Evolutionary conservation across 495 filamentous ascomycete genomes (phyloP).

Genomic region (Chaetomium cochliodes): DNA sequence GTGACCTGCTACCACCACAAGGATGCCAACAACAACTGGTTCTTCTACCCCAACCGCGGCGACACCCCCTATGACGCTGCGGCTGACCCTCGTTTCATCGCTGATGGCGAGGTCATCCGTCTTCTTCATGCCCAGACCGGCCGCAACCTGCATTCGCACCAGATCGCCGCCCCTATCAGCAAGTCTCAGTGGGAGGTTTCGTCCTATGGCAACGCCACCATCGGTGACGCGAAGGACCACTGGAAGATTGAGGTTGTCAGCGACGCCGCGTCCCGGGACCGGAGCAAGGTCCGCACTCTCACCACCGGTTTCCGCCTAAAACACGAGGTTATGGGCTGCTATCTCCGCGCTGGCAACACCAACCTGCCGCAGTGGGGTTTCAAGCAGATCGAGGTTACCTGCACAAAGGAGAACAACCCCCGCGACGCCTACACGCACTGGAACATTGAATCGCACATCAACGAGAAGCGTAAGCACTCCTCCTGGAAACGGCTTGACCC

Average conservation of each 20-base stretch:
- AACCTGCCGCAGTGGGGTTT: constrained; percentile 99
- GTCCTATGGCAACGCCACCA: constrained; percentile 91
- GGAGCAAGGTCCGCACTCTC: constrained; percentile 82
- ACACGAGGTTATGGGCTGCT: constrained; percentile 82
- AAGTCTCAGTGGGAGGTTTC: constrained; percentile 93
- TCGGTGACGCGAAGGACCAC: constrained; percentile 97
- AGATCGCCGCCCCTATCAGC: constrained; percentile 80
- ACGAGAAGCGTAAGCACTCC: constrained; percentile 78
- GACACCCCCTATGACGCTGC: constrained; percentile 71
- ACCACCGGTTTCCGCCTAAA: constrained; percentile 90
- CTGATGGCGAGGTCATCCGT: constrained; percentile 75
- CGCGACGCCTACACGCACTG: constrained; percentile 94
- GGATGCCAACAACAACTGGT: constrained; percentile 99
- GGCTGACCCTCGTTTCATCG: constrained; percentile 67
- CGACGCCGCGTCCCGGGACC: constrained; percentile 83
- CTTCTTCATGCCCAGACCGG: constrained; percentile 94
- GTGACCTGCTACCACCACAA: constrained; percentile 99
- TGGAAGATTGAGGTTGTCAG: constrained; percentile 91
- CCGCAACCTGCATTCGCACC: constrained; percentile 92
- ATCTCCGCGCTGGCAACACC: constrained; percentile 90
- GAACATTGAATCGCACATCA: constrained; percentile 95
- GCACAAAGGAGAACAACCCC: constrained; percentile 89
- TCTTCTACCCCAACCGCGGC: constrained; percentile 87
- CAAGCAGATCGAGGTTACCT: constrained; percentile 98
- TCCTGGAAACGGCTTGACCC: neutral